A percentile compares a stretch with the other conserved stretches of the same genome.
Conservation (phyloP, 306 rosid species). For the Cicer cuneatum region DNA sequence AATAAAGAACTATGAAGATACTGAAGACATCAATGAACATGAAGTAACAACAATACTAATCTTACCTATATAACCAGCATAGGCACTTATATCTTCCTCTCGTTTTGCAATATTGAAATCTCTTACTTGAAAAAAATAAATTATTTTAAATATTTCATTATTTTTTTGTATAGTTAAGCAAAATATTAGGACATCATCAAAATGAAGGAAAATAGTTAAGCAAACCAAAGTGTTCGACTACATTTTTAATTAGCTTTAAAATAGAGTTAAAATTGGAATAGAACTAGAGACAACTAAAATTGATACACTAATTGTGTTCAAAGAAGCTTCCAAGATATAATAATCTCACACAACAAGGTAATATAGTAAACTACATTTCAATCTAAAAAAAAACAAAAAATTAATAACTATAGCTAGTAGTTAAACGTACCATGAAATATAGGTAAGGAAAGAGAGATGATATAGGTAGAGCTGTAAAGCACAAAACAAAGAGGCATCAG, state of each 20-base stretch:
- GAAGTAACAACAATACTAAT: not conserved
- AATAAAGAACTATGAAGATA: not conserved
- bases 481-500: conserved; percentile 14
- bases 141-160: too few species aligned
- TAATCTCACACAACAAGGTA: not conserved
- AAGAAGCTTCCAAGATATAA: not conserved
- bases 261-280: not conserved
- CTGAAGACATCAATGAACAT: not conserved
- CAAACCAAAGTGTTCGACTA: too few species aligned
- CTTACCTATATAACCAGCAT: conserved; percentile 85
- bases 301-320: not conserved
- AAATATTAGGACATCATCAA: too few species aligned
- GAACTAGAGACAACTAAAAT: not conserved
- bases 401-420: too few species aligned
- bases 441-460: conserved; percentile 51
- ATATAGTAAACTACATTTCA: too few species aligned
- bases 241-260: too few species aligned
- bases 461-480: conserved; percentile 48
- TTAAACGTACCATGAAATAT: conserved; percentile 50
- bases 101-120: conserved; percentile 78
- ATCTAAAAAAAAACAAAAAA: too few species aligned
- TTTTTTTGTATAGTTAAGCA: too few species aligned
- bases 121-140: conserved; percentile 50
- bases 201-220: too few species aligned
- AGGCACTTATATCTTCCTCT: conserved; percentile 77